Conservation (phyloP, 2,329 filamentous ascomycete species). For the Canariomyces notabilis region DNA sequence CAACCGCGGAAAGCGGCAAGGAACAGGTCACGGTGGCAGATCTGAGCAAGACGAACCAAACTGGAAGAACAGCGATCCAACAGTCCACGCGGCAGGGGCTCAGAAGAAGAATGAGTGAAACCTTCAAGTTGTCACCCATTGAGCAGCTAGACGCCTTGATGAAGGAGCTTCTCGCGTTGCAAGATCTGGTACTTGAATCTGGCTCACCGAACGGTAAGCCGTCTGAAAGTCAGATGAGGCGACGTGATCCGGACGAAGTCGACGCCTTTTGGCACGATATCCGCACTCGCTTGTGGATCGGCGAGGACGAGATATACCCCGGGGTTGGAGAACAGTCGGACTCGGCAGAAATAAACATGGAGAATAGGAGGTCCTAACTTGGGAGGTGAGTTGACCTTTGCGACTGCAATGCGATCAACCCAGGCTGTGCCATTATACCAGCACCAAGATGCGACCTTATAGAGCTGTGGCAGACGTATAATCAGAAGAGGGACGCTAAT, state of each 20-base stretch:
- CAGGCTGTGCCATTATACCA: neutral
- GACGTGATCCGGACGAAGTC: constrained; percentile 3
- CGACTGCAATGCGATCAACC: neutral
- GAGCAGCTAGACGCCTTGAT: constrained; percentile 4
- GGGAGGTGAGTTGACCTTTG: too few species aligned
- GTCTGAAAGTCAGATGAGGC: neutral
- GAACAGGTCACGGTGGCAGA: neutral
- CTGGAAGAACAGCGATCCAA: neutral
- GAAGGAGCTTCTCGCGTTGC: neutral
- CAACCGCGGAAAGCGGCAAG: neutral
- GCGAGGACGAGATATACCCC: constrained; percentile 20
- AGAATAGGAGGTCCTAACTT: constrained; percentile 1
- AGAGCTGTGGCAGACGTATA: too few species aligned
- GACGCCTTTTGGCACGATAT: constrained; percentile 15
- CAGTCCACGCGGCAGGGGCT: too few species aligned
- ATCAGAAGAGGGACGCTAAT: too few species aligned
- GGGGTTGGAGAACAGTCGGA: too few species aligned
- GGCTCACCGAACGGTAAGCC: neutral
- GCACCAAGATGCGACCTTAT: too few species aligned
- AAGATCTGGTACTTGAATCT: neutral
- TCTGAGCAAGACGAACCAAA: neutral
- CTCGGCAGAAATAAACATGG: neutral
- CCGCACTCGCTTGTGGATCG: constrained; percentile 15
- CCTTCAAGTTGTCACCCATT: neutral
- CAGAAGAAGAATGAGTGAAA: neutral